phyloP scores from a whole-genome alignment of 2,329 filamentous ascomycete genomes.

The Diaporthe capsici region DNA sequence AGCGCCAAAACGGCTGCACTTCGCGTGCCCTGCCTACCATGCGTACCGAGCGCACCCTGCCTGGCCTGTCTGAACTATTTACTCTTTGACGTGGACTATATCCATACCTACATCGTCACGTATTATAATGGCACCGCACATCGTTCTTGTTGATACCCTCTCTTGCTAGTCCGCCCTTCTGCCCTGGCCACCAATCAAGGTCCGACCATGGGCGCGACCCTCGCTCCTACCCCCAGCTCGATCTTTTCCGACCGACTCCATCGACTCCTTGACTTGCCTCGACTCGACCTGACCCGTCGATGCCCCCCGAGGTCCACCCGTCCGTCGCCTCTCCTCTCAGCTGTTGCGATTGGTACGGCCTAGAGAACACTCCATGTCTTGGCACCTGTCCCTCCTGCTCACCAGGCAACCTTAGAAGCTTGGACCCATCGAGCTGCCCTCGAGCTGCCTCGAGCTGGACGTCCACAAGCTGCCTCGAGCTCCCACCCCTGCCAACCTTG shows the following conservation, averaged over 20 bases:
- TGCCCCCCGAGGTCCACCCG: background rate
- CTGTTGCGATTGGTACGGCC: slow-evolving; percentile 31
- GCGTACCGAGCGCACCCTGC: background rate
- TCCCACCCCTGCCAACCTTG: slow-evolving; percentile 35
- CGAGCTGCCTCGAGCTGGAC: slow-evolving; percentile 3
- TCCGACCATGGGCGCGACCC: slow-evolving; percentile 1
- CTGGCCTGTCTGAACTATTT: background rate
- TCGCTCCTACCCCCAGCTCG: background rate
- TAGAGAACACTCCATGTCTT: slow-evolving; percentile 8
- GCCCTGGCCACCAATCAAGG: slow-evolving; percentile 1
- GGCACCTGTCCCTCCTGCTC: slow-evolving; percentile 6
- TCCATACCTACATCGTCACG: background rate
- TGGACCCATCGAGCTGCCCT: slow-evolving; percentile 12
- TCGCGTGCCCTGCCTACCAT: background rate
- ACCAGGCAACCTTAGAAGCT: slow-evolving; percentile 28
- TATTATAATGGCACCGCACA: slow-evolving; percentile 13
- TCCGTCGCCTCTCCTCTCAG: background rate
- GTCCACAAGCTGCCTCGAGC: slow-evolving; percentile 31
- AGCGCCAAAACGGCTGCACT: background rate
- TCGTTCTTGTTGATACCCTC: slow-evolving; percentile 4
- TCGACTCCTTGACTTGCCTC: background rate
- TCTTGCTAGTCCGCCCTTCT: background rate
- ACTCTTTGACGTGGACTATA: slow-evolving; percentile 11
- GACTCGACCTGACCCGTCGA: background rate
- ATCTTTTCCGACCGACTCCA: background rate